Evolutionary conservation across 768 basidiomycete genomes (phyloP), one percentile per base, ranked within the genome.

Genomic region (Lactarius akahatsu): DNA sequence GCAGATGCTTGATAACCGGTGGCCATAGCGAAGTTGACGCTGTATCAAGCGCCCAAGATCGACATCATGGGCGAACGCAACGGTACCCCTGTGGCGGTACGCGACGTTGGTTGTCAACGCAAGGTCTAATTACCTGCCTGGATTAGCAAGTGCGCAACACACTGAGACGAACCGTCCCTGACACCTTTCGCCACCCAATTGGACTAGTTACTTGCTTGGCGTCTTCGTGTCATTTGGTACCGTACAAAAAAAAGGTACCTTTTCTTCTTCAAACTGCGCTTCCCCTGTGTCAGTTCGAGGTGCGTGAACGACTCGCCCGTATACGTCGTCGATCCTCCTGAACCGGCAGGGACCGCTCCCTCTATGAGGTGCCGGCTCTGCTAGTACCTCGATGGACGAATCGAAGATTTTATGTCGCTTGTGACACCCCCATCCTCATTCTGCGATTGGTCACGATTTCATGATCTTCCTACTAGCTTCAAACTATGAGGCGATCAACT

Each of bases 1-100:
- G 7, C 85, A 90, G 77, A 9, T 67, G 76, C 55, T 38, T 38
- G 36, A 38, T 38, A 7, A 38, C 73, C 91, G 60, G 73, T 85
- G 6, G 71, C 90, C 16, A 72, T 75, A 74, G 15, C 40, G 3
- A 57, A 57, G 32, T n/a, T 47, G 10, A n/a, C 20, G 13, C 26
- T 6, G 4, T 52, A 26, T 52, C 50, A 26, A 26, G 41, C 16
- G 16, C 15, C 40, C 16, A 41, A 41, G 4, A 45, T 45, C 9
- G 3, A 20, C 50, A 52, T 6, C 4, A 52, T 26, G 47, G 13
- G 20, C n/a, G n/a, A 23, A 23, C 47, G 47, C 45, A 13, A 9
- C 36, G 9, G 20, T 47, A 10, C 45, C 11, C 38, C 45, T 47
- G 45, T 47, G 45, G 10, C 45, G 47, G 23, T 26, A 50, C 47